Conservation (phyloP, 1,139 yeast species). For the Geotrichum carabidarum region DNA sequence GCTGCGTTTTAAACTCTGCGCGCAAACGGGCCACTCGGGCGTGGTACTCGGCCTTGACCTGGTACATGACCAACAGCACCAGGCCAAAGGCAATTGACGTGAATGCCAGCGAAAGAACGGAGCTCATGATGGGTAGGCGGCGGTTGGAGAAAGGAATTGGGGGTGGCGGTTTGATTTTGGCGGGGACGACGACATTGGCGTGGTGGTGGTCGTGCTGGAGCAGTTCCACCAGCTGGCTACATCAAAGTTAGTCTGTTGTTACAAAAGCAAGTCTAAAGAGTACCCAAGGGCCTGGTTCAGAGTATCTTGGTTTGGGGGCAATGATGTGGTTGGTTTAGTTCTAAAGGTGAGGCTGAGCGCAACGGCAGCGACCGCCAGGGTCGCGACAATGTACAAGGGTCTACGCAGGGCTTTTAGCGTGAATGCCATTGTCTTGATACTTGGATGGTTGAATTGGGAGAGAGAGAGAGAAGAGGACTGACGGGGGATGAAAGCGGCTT, state of each 20-base stretch:
- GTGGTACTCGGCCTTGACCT: neutral
- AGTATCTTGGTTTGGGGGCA: no score
- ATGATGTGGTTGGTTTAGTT: no score
- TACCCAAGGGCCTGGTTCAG: no score
- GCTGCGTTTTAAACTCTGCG: neutral
- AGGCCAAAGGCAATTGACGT: constrained; percentile 1
- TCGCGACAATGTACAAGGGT: no score
- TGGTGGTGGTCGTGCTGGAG: neutral
- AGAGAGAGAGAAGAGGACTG: no score
- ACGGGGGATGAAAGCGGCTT: no score
- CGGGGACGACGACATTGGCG: neutral
- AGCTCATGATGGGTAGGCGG: neutral
- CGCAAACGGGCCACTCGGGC: neutral
- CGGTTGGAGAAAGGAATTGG: neutral
- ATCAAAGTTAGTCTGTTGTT: neutral
- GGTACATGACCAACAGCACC: neutral
- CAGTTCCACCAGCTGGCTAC: neutral
- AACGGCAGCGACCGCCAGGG: no score
- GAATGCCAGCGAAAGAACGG: neutral
- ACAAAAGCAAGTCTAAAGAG: neutral
- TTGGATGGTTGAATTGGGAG: no score
- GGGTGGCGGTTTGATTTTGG: neutral
- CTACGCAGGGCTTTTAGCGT: no score
- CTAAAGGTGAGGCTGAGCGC: no score
- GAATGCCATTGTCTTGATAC: no score